phyloP scores from a whole-genome alignment of 2,329 filamentous ascomycete species.

The Pestalotiopsis sp. region DNA sequence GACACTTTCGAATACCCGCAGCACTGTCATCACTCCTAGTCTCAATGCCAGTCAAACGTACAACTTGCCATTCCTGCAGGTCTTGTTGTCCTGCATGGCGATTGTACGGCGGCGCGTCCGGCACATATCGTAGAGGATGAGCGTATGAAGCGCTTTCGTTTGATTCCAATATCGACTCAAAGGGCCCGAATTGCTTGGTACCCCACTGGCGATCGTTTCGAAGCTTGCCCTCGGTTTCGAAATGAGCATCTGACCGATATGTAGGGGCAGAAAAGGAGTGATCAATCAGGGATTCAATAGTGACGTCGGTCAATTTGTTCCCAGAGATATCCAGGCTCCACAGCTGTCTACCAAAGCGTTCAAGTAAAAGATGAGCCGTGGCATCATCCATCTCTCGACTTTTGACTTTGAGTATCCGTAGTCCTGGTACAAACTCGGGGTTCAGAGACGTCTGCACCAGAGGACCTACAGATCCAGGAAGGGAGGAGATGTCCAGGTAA shows the following conservation, averaged over 20 bases:
- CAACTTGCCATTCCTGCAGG: slow-evolving; percentile 27
- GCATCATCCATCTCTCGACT: slow-evolving; percentile 49
- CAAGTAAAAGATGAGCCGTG: slow-evolving; percentile 35
- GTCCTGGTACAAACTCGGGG: slow-evolving; percentile 39
- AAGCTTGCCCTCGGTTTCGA: slow-evolving; percentile 50
- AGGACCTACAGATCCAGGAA: slow-evolving; percentile 46
- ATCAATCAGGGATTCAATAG: slow-evolving; percentile 35
- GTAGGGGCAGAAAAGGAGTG: slow-evolving; percentile 34
- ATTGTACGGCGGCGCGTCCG: slow-evolving; percentile 49
- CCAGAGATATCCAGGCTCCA: slow-evolving; percentile 60
- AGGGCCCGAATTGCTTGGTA: slow-evolving; percentile 40
- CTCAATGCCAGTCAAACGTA: slow-evolving; percentile 38
- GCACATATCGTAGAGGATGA: slow-evolving; percentile 50
- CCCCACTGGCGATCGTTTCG: slow-evolving; percentile 28
- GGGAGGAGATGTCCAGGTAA: slow-evolving; percentile 55
- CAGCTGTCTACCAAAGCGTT: slow-evolving; percentile 39
- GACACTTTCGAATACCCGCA: slow-evolving; percentile 30
- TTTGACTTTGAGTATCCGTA: slow-evolving; percentile 55
- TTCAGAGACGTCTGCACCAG: slow-evolving; percentile 36
- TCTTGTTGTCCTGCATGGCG: slow-evolving; percentile 21
- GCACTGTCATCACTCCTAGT: slow-evolving; percentile 34
- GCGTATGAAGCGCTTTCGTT: slow-evolving; percentile 43
- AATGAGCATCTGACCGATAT: slow-evolving; percentile 40
- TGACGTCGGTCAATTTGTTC: slow-evolving; percentile 53
- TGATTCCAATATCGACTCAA: slow-evolving; percentile 51